A percentile compares a stretch with the other conserved stretches of the same genome.
These are phyloP conservation scores for Chondrus crispus DNA, from an alignment of 23 red algal genomes.

Conservation along the genomic window DNA sequence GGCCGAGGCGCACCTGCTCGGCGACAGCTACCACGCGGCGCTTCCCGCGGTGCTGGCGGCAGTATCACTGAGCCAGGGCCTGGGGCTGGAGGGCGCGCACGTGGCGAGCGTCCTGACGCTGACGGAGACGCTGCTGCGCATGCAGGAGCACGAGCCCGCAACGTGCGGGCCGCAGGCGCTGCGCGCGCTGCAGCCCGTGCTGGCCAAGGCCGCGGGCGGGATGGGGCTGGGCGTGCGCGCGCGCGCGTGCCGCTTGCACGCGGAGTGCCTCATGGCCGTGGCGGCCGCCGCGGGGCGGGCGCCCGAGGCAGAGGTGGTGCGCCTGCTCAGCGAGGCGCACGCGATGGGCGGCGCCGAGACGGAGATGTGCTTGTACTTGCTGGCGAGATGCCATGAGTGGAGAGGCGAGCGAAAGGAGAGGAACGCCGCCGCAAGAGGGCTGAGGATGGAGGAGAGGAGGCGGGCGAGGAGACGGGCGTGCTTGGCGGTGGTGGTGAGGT, in stretches of 20 bases:
- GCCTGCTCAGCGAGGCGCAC: background rate
- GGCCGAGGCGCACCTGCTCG: constrained; percentile 28
- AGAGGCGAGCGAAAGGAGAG: background rate
- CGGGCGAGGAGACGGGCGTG: background rate
- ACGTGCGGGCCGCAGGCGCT: background rate
- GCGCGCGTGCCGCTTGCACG: constrained; percentile 10
- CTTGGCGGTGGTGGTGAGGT: background rate
- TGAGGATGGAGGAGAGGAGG: background rate
- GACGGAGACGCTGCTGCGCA: constrained; percentile 22
- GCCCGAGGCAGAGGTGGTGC: background rate
- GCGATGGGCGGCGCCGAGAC: background rate
- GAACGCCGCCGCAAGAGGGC: background rate
- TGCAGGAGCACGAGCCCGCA: background rate
- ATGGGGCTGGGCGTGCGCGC: constrained; percentile 21
- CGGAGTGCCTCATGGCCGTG: constrained; percentile 17
- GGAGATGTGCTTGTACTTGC: constrained; percentile 23
- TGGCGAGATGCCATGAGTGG: constrained; percentile 53
- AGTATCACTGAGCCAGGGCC: constrained; percentile 23
- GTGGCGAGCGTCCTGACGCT: constrained; percentile 17
- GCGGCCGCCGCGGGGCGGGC: background rate
- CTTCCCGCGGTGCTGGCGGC: constrained; percentile 22
- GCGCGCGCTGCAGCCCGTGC: background rate
- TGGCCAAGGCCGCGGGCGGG: constrained; percentile 25
- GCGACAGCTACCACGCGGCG: background rate
- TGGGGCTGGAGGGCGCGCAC: constrained; percentile 30